Base-by-base conservation (phyloP, 257 asterid species). In the Galeopsis tetrahit region DNA sequence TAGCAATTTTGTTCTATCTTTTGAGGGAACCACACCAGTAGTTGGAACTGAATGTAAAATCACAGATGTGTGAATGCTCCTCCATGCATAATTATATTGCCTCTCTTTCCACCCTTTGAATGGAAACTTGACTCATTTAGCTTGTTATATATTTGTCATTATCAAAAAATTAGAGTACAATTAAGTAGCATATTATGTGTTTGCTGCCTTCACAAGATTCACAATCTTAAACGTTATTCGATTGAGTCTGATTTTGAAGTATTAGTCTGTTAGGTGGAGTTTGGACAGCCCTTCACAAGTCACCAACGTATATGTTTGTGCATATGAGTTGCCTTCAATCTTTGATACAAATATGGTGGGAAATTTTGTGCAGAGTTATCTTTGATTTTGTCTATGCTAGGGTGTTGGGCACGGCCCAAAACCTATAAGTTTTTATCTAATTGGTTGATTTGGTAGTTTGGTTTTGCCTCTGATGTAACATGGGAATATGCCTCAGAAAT, bases 61-160 rank as follows among this genome's bases (percentile, higher is more conserved):
- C 35, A 17, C 34, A 17, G 35, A 55, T 15, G 34, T 53, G 59
- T 55, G 61, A 55, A 55, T 55, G 61, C 34, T 55, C 61, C 61
- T 55, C 13, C 35, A 15, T 52, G 60, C 60, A 53, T 53, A 21
- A 53, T 17, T 53, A 53, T 53, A 21, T 53, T 17, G 60, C 13
- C 13, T 53, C 60, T 53, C 6, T 17, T 49, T 21, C 60, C 2
- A 53, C 11, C 60, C 33, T 53, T 21, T 21, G 60, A 17, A 9
- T 17, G 13, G 21, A 21, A 15, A 17, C 34, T 17, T 17, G 34
- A 53, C 13, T 13, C 31, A 53, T 53, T 17, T 21, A 53, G 35
- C 60, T 53, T 53, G 60, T 53, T 53, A 53, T 21, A 53, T 53
- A 21, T 53, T 3, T 53, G 35, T 6, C 34, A 17, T 21, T 3